Evolutionary conservation across 2,329 filamentous ascomycete species (phyloP).

Genomic region (Ustulina deusta): DNA sequence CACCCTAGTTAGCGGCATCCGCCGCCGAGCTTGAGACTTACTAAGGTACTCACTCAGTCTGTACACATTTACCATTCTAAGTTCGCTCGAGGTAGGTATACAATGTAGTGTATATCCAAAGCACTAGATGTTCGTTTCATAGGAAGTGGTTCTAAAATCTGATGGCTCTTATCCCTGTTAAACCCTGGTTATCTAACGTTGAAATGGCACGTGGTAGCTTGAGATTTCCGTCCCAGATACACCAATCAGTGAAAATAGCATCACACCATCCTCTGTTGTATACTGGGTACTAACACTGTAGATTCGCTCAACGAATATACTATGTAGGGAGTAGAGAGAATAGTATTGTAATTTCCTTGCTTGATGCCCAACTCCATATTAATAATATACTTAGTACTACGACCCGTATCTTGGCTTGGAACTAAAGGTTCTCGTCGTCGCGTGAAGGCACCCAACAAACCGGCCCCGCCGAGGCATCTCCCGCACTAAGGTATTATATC

Average conservation of each 20-base stretch:
- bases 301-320: not conserved
- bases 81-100: not conserved
- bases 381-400: not conserved
- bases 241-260: not conserved
- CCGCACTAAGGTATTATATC: no score
- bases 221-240: not conserved
- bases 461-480: not conserved
- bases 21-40: not conserved
- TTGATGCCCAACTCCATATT: constrained; percentile 12
- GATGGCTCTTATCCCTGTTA: not conserved
- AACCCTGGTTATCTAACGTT: not conserved
- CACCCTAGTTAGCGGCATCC: not conserved
- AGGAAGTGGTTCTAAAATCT: not conserved
- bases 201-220: constrained; percentile 1
- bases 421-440: not conserved
- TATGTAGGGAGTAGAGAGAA: not conserved
- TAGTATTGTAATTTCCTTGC: not conserved
- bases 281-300: not conserved
- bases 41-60: not conserved
- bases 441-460: not conserved
- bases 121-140: not conserved
- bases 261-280: not conserved
- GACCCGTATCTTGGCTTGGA: not conserved
- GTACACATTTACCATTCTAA: not conserved
- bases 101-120: not conserved